Base-by-base conservation (phyloP, 139 green algal species). In the Pedinophyceae sp. region DNA sequence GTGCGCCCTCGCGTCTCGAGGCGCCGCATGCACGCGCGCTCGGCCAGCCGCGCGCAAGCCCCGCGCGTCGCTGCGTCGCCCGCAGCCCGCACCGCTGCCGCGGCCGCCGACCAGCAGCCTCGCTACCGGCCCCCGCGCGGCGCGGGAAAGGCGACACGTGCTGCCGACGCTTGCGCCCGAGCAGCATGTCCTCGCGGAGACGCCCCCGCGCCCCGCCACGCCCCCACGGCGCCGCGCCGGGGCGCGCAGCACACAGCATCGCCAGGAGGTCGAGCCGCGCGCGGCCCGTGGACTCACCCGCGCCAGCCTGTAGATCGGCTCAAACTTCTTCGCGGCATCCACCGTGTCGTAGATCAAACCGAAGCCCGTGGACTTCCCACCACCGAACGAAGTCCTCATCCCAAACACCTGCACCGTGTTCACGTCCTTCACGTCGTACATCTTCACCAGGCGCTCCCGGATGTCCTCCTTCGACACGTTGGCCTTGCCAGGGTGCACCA, bases 331-430 rank as follows among this genome's bases (percentile, higher is more conserved):
- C 43, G 74, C 74, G 16, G 80, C 73, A 41, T 95, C 84, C 10
- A 97, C 46, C 54, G 73, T 85, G 71, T 98, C 89, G 63, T 98
- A 98, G 74, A 98, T 98, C 50, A 99, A 73, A 41, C 92, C 92
- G 58, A 99, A 99, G 53, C 92, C 92, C 27, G 89, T 95, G 41
- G 83, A 94, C 82, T 95, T 98, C 67, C 92, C 92, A 68, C 92
- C 92, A 83, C 92, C 92, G 71, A 98, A 99, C 75, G 86, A 69
- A 65, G 91, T 98, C 38, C 82, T 69, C 77, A 99, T 93, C 50
- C 92, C 92, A 58, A 98, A 99, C 41, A 96, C 71, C 54, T 89
- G 88, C 50, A 98, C 79, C 48, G 55, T 67, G 55, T 88, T 70
- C 30, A 55, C 34, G 70, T 97, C 88, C 64, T 81, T 81, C 26